Base-by-base conservation (phyloP, 352 stramenopile species). In the Phytophthora hibernalis region DNA sequence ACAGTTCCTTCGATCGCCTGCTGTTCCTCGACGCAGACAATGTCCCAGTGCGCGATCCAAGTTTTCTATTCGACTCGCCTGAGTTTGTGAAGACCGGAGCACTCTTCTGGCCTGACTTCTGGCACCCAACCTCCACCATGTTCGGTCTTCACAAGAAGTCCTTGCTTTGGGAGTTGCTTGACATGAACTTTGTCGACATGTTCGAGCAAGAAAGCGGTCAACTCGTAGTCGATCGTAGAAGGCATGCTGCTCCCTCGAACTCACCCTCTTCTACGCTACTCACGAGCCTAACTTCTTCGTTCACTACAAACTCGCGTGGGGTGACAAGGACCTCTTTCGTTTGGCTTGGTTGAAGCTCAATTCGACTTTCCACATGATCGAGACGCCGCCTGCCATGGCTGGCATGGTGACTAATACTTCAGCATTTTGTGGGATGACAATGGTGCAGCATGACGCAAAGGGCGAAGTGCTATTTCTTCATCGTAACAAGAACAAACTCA, bases 141-240 rank as follows among this genome's bases (percentile, higher is more conserved):
- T 72, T 72, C n/a, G 64, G 64, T 15, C 42, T 72, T 6, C 64
- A 72, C 64, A 67, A 45, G 11, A 57, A 51, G 43, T 72, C 64
- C 4, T 35, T 72, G 28, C 22, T 72, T 2, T 90, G 81, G 81
- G 72, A 85, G 45, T 61, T 87, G 10, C 62, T 90, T 2, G 74
- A 70, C 22, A 50, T 83, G 48, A 58, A 65, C 0, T 83, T 79
- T 30, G 74, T 86, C 12, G 68, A 84, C 58, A 89, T 88, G 81
- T 88, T 88, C 51, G 81, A 90, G 56, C 81, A 90, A 60, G 81
- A 90, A 48, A 87, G 78, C 26, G 81, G 81, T 12, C 81, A 90
- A 45, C 35, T 90, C 18, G 37, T 88, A 21, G 62, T 90, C 16
- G 67, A 87, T 58, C 69, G 72, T 22, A 49, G 50, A 45, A 77